A percentile compares a stretch with the other conserved stretches of the same genome.
Conservation (phyloP, 2,329 filamentous ascomycete genomes). For the Trichoderma asperellum region DNA sequence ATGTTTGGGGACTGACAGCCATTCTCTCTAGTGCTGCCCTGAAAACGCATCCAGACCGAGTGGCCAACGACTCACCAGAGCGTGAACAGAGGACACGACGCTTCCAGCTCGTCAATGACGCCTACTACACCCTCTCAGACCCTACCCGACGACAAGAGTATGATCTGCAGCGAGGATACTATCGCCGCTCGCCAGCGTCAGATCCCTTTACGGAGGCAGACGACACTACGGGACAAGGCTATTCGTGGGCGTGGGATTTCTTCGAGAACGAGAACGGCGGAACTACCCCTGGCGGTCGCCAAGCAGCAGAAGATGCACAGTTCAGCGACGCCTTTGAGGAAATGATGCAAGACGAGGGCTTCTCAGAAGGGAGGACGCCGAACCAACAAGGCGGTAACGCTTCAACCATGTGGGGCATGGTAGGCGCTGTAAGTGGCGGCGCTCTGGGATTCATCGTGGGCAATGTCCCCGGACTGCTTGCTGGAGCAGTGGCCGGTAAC, state of each 20-base stretch:
- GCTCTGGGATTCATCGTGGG: conserved; percentile 94
- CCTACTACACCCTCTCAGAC: conserved; percentile 90
- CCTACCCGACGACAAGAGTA: conserved; percentile 77
- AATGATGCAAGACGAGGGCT: conserved; percentile 83
- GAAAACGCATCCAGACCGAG: conserved; percentile 91
- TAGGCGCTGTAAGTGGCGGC: conserved; percentile 85
- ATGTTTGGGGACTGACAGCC: background rate
- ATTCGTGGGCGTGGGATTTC: conserved; percentile 78
- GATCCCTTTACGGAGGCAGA: conserved; percentile 54
- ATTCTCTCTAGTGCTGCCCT: conserved; percentile 71
- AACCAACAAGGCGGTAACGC: conserved; percentile 55
- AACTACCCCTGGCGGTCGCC: conserved; percentile 46
- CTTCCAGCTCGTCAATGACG: conserved; percentile 91
- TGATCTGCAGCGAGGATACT: conserved; percentile 64
- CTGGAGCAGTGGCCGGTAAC: conserved; percentile 91
- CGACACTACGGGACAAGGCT: conserved; percentile 54
- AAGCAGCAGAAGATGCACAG: conserved; percentile 72
- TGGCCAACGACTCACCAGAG: conserved; percentile 81
- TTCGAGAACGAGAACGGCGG: conserved; percentile 48
- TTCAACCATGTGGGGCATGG: conserved; percentile 80
- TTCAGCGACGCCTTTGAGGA: conserved; percentile 89
- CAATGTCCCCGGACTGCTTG: conserved; percentile 86
- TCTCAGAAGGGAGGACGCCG: conserved; percentile 67
- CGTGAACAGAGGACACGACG: conserved; percentile 78
- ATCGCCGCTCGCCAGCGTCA: conserved; percentile 37